Base-by-base conservation (phyloP, 164 flowering plant species). In the Vitis rupestris region DNA sequence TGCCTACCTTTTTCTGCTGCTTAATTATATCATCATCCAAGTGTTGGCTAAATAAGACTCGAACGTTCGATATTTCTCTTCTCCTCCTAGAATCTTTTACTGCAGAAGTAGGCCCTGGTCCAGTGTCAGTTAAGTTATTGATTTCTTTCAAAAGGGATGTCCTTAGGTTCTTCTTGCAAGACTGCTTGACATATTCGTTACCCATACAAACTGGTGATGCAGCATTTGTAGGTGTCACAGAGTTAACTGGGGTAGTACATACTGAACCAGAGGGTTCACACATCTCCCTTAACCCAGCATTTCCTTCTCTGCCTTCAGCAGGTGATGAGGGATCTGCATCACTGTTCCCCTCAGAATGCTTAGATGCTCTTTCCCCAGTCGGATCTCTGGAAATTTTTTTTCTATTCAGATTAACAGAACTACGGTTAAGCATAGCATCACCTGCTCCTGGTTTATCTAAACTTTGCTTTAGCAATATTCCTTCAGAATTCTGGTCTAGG, bases 1-100 rank as follows among this genome's bases (percentile, higher is more conserved):
- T 7, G n/a, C 31, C 9, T 72, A 93, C 99, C 95, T 95, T 95
- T 63, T 84, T 89, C 86, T 89, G 97, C 71, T 89, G 95, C 84
- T 81, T 95, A 58, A 87, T 71, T 64, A 85, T 75, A 76, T 89
- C 90, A 13, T 80, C 94, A 70, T 85, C 92, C 77, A 95, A 78
- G 78, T 95, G 97, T 52, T 83, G 86, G 82, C 99, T 95, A 75
- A 90, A 88, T 78, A 95, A 59, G 60, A 88, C 87, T 61, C 85
- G 80, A 64, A 89, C 75, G 71, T 62, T 76, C 67, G 82, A 54
- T 72, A 86, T 78, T 61, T 91, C 93, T 78, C 89, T 90, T 82
- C 91, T 85, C 76, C 77, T 87, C 68, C 97, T 83, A 31, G 71
- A 72, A 75, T 76, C 85, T 69, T 85, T 86, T 17, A 50, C 44